Evolutionary conservation across 306 rosid genomes (phyloP).

Genomic region (Geum urbanum): DNA sequence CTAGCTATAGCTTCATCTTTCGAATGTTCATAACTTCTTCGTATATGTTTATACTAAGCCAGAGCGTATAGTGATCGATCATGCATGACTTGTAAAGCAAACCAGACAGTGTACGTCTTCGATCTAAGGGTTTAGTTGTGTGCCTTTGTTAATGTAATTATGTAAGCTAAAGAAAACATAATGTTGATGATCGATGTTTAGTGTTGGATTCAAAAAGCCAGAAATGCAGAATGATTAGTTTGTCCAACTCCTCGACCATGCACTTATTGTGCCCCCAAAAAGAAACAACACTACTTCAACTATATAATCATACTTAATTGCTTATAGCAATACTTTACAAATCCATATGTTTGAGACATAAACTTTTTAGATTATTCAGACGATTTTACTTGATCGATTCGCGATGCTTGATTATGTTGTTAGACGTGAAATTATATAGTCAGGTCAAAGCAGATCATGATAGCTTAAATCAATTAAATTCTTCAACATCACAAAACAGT

Average conservation of each 20-base stretch:
- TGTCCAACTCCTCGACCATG: conserved; percentile 23
- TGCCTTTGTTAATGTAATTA: background rate
- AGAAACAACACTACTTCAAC: conserved; percentile 8
- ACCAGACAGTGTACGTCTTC: conserved; percentile 9
- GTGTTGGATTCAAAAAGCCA: background rate
- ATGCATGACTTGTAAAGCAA: conserved; percentile 4
- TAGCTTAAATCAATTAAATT: background rate
- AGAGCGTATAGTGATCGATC: background rate
- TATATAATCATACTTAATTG: background rate
- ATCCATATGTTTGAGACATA: too few relatives aligned
- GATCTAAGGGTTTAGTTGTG: background rate
- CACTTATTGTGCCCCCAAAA: background rate
- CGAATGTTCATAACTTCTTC: background rate
- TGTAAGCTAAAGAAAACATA: conserved; percentile 1
- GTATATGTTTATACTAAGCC: background rate
- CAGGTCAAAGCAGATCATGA: too few relatives aligned
- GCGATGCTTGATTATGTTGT: too few relatives aligned
- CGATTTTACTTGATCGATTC: too few relatives aligned
- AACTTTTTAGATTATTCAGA: too few relatives aligned
- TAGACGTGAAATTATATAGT: too few relatives aligned
- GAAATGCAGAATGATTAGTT: conserved; percentile 10
- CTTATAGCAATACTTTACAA: too few relatives aligned
- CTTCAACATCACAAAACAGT: too few relatives aligned
- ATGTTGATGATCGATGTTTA: conserved; percentile 19
- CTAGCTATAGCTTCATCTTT: background rate